Base-by-base conservation (phyloP, 108 stramenopile genomes). In the Cylindrotheca closterium region DNA sequence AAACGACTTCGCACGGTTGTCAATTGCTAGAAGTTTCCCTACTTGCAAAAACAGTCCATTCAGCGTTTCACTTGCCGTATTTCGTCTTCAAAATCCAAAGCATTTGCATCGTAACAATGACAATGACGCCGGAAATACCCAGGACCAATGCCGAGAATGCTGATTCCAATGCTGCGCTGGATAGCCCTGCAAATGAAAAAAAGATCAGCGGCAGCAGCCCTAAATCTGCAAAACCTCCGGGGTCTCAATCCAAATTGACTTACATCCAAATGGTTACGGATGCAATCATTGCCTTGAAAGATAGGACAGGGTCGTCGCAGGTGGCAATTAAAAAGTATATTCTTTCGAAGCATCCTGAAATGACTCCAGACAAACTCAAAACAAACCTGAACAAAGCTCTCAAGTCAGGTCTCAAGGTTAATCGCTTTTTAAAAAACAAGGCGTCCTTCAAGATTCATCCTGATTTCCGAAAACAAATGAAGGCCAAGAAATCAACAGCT, bases 261-360 rank as follows among this genome's bases (percentile, higher is more conserved):
- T 89, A 88, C 75, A 58, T 85, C 24, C 66, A 79, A 26, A 64
- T 89, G 65, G 69, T 82, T 4, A 83, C 85, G 24, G 78, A 88
- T 26, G 88, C 88, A 22, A 90, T 93, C 60, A 73, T 80, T 1
- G 61, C 74, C 17, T 32, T 93, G 51, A 88, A 85, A 51, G 92
- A 89, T 66, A 80, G 92, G 19, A 84, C 86, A 34, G 92, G 92
- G 12, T 82, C 81, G 42, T 83, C 81, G 28, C 55, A 74, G 33
- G 57, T 72, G 51, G 88, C 92, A 18, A 87, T 93, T 51, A 56
- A 61, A 24, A 93, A 93, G 64, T 93, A 76, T 70, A 77, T 93
- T 45, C 50, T 84, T 48, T 50, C 69, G 45, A 71, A 85, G 19
- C 66, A 85, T 47, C 64, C 79, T 8, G 56, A 71, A 32, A 60